Evolutionary conservation across 148 eudicot species (phyloP), one percentile per base, ranked within the genome.

Genomic region (Rheum nobile): DNA sequence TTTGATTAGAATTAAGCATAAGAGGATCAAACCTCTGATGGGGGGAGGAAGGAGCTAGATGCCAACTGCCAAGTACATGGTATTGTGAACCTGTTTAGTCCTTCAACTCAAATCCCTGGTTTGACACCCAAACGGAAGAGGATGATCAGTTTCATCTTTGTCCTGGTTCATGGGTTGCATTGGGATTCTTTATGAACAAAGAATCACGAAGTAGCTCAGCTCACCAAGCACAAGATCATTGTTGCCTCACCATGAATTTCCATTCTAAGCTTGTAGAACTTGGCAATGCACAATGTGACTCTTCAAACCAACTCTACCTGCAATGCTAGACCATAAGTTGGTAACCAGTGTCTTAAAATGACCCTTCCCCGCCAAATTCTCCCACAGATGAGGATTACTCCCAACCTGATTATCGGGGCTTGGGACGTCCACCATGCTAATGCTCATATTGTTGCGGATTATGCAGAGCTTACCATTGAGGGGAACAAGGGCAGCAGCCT

Each of bases 401-500:
- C 89, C 97, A 14, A 89, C 88, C 0, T 71, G 84, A 77, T 84
- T 89, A 75, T 87, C 90, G n/a, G 91, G 86, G 68, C 88, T 89
- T 16, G 84, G 80, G 10, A 94, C 92, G 76, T 94, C 98, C 67
- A 94, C 97, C 83, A 94, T 71, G 73, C 97, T 91, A 32, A 94
- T 83, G 82, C 97, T 94, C 98, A 89, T 94, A 76, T 94, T 94
- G 76, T 94, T 91, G 11, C 97, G 86, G 13, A 94, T 82, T 32
- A 94, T 91, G 81, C 98, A 94, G 43, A 94, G 91, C 87, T 94
- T 94, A 43, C 90, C 97, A 46, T 89, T 91, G 5, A 94, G 87
- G 22, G 95, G 84, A 74, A 94, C 88, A 69, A 94, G 91, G 42
- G 98, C 95, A 32, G 98, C 98, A 19, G 98, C 98, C 88, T 94